A percentile compares a stretch with the other conserved stretches of the same genome.
These are phyloP conservation scores for Suillus paluster DNA, from an alignment of 768 basidiomycete species.

Conservation along the genomic window DNA sequence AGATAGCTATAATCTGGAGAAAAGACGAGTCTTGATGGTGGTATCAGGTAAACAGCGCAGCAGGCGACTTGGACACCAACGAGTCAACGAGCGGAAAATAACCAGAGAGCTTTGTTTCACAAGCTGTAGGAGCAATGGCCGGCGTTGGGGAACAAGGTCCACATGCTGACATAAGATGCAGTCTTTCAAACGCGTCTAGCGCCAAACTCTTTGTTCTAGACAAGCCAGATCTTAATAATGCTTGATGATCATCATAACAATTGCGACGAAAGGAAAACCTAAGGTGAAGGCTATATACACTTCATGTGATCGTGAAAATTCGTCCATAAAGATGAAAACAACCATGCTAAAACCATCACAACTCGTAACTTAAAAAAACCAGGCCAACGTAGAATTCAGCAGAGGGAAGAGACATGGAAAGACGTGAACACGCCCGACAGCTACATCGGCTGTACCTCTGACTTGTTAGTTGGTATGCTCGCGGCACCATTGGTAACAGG, in stretches of 20 bases:
- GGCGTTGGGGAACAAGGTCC: not conserved
- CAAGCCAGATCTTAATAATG: not conserved
- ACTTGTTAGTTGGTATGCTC: constrained; percentile 43
- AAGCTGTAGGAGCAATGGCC: not conserved
- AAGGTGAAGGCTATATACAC: constrained; percentile 32
- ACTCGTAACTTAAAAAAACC: constrained; percentile 4
- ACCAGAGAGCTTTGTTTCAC: constrained; percentile 1
- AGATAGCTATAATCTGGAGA: not conserved
- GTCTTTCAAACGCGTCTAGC: not conserved
- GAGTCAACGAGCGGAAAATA: not conserved
- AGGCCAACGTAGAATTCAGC: constrained; percentile 8
- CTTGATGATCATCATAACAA: constrained; percentile 15
- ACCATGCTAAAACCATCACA: constrained; percentile 16
- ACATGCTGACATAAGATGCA: constrained; percentile 4
- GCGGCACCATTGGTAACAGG: constrained; percentile 47
- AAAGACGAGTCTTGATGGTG: not conserved
- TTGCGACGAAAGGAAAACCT: constrained; percentile 12
- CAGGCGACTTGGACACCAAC: not conserved
- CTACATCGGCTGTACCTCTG: constrained; percentile 47
- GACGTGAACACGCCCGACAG: not conserved
- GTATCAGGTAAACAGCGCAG: not conserved
- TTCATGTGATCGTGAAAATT: constrained; percentile 24
- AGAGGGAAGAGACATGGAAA: constrained; percentile 11
- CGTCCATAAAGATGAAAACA: constrained; percentile 29
- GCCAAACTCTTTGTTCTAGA: not conserved